A percentile compares a stretch with the other conserved stretches of the same genome.
These are phyloP conservation scores for Polyporus tsugae DNA, from an alignment of 1,284 basidiomycete species.

Conservation along the genomic window DNA sequence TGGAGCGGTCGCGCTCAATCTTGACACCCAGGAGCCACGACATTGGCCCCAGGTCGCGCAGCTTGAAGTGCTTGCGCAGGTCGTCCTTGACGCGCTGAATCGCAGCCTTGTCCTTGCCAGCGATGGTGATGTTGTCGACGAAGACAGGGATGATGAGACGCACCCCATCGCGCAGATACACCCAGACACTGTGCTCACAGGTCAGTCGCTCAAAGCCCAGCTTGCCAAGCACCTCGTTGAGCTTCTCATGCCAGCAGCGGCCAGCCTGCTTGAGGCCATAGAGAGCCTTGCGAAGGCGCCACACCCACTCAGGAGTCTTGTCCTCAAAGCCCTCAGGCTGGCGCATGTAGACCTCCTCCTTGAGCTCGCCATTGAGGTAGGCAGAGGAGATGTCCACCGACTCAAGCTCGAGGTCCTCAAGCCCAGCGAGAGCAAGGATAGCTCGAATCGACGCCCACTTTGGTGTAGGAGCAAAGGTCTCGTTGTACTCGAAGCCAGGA, in stretches of 20 bases:
- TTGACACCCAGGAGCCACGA: constrained; percentile 19
- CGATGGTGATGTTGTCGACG: constrained; percentile 17
- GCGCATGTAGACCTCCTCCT: constrained; percentile 50
- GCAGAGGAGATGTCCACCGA: no score
- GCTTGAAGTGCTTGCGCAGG: constrained; percentile 30
- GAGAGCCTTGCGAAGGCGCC: not conserved
- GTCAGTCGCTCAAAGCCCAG: constrained; percentile 37
- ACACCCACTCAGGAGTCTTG: constrained; percentile 33
- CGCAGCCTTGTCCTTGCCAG: constrained; percentile 2
- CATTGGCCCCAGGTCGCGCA: constrained; percentile 20
- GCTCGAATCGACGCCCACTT: no score
- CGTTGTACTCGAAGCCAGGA: no score
- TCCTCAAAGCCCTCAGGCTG: constrained; percentile 46
- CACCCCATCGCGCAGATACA: constrained; percentile 16
- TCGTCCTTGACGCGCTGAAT: constrained; percentile 27
- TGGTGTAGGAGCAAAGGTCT: no score
- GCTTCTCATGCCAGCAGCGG: constrained; percentile 37
- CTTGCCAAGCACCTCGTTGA: constrained; percentile 22
- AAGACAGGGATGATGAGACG: constrained; percentile 15
- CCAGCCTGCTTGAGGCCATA: constrained; percentile 3
- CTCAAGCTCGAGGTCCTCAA: no score
- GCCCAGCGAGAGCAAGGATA: no score
- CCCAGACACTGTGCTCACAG: constrained; percentile 43
- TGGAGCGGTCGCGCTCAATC: constrained; percentile 16
- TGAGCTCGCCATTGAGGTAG: constrained; percentile 50